phyloP scores from a whole-genome alignment of 805 yeast genomes.

The Ogataea sp. region DNA sequence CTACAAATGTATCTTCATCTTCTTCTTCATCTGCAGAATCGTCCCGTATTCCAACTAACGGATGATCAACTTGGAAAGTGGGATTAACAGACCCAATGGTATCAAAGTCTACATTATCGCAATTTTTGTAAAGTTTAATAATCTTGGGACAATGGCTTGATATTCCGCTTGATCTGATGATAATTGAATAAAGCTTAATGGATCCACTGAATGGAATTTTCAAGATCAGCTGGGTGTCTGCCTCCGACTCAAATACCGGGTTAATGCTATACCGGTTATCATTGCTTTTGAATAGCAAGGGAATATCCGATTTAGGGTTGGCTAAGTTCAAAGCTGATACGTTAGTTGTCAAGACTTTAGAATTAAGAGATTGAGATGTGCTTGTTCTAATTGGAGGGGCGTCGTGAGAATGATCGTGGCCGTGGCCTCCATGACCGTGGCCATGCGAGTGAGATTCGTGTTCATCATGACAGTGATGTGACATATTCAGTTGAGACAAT shows the following conservation, averaged over 20 bases:
- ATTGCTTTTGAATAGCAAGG: slow-evolving; percentile 43
- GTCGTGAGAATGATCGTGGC: slow-evolving; percentile 30
- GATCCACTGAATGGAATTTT: slow-evolving; percentile 73
- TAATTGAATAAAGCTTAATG: slow-evolving; percentile 67
- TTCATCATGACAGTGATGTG: slow-evolving; percentile 12
- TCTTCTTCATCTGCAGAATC: slow-evolving; percentile 7
- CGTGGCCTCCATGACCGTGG: slow-evolving; percentile 7
- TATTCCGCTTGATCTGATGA: slow-evolving; percentile 57
- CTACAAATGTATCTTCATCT: slow-evolving; percentile 54
- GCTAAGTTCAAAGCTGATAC: slow-evolving; percentile 57
- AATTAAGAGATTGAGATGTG: slow-evolving; percentile 57
- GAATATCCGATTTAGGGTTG: slow-evolving; percentile 41
- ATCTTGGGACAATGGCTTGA: slow-evolving; percentile 56
- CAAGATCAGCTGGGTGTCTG: slow-evolving; percentile 73
- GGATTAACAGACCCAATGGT: slow-evolving; percentile 41
- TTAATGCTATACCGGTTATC: slow-evolving; percentile 40
- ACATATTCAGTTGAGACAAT: slow-evolving; percentile 19
- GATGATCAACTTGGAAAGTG: slow-evolving; percentile 50
- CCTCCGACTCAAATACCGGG: slow-evolving; percentile 48
- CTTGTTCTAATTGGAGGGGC: slow-evolving; percentile 62
- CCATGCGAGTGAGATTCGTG: slow-evolving; percentile 4
- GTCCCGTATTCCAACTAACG: slow-evolving; percentile 47
- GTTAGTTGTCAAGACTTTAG: slow-evolving; percentile 50
- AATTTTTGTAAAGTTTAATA: slow-evolving; percentile 68
- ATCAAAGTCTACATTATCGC: slow-evolving; percentile 64